Conservation (phyloP, 148 eudicot species). For the Rhododendron molle region DNA sequence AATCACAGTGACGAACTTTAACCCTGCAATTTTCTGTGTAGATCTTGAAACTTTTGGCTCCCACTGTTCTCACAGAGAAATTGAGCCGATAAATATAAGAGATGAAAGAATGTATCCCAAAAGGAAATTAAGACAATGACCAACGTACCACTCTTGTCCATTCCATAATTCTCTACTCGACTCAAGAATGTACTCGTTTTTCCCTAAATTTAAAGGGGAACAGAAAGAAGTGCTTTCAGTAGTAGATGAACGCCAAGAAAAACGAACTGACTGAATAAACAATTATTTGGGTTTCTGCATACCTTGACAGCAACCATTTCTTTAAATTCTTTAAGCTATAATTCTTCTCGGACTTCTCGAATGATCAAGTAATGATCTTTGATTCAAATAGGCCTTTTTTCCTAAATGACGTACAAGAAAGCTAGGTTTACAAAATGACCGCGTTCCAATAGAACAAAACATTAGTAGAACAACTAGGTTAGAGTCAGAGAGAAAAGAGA, state of each 20-base stretch:
- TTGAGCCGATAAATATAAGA: neutral
- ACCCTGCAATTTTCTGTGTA: constrained; percentile 28
- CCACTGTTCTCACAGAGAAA: constrained; percentile 20
- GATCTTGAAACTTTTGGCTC: constrained; percentile 32
- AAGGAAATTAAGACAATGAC: neutral
- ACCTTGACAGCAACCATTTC: constrained; percentile 41
- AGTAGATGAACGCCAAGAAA: neutral
- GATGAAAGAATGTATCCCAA: neutral
- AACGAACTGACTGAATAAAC: neutral
- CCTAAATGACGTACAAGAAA: neutral
- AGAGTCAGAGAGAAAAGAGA: neutral
- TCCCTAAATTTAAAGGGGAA: constrained; percentile 17
- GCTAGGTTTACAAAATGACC: neutral
- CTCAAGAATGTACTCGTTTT: constrained; percentile 12
- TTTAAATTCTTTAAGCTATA: neutral
- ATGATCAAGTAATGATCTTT: neutral
- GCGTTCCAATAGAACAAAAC: neutral
- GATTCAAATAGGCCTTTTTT: neutral
- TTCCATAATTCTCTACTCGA: constrained; percentile 6
- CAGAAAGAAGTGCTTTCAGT: neutral
- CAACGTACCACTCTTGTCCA: constrained; percentile 9
- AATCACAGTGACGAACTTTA: constrained; percentile 11
- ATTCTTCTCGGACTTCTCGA: neutral
- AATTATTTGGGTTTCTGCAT: constrained; percentile 14
- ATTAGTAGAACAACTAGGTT: neutral